Percentiles rank a stretch among this genome's conserved stretches.
phyloP scores from a whole-genome alignment of 1,284 basidiomycete species.

The Rhodotorula sp. region DNA sequence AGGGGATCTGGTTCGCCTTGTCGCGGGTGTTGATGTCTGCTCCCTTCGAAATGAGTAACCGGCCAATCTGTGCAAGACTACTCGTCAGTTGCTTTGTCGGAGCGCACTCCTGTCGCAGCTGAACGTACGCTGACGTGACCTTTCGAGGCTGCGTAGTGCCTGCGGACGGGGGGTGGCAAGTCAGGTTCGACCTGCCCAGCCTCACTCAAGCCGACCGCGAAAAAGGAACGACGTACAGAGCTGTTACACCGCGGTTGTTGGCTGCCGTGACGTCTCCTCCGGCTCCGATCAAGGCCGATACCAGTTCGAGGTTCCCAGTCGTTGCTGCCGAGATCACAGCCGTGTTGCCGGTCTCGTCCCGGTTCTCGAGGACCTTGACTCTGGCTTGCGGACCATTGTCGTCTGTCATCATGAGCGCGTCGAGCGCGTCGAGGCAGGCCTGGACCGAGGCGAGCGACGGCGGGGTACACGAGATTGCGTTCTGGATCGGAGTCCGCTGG shows the following conservation, averaged over 20 bases:
- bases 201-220: background rate
- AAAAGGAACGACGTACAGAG: slow-evolving; percentile 59
- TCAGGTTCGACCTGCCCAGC: background rate
- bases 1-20: slow-evolving; percentile 81
- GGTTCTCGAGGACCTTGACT: slow-evolving; percentile 40
- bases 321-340: slow-evolving; percentile 87
- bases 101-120: background rate
- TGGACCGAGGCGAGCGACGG: slow-evolving; percentile 64
- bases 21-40: slow-evolving; percentile 91
- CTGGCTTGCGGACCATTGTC: slow-evolving; percentile 14
- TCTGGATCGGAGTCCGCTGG: slow-evolving; percentile 82
- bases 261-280: slow-evolving; percentile 77
- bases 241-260: slow-evolving; percentile 83
- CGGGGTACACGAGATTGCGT: slow-evolving; percentile 70
- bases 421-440: slow-evolving; percentile 68
- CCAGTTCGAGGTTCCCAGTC: slow-evolving; percentile 74
- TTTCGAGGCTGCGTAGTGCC: slow-evolving; percentile 93
- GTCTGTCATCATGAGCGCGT: slow-evolving; percentile 62
- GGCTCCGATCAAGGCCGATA: slow-evolving; percentile 75
- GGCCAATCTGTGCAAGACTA: slow-evolving; percentile 66
- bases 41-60: slow-evolving; percentile 74
- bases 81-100: slow-evolving; percentile 18
- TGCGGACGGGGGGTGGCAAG: slow-evolving; percentile 46
- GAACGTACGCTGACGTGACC: slow-evolving; percentile 72
- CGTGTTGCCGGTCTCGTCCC: slow-evolving; percentile 78